Evolutionary conservation across 176 grass and related monocot genomes (phyloP).

Genomic region (Carex parvula): DNA sequence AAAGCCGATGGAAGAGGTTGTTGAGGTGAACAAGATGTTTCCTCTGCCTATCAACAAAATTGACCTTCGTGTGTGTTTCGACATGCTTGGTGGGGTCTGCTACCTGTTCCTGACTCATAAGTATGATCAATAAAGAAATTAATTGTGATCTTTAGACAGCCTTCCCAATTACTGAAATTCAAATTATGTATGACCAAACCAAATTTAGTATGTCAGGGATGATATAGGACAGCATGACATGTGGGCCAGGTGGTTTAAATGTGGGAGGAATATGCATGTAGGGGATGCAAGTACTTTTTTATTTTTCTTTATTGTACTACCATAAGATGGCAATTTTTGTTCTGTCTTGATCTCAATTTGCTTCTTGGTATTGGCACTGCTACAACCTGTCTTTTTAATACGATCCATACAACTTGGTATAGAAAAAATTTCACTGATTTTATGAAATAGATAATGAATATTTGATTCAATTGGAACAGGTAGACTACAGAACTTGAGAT

Average conservation of each 20-base stretch:
- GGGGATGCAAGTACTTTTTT: slow-evolving; percentile 49
- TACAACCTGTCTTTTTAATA: neutral
- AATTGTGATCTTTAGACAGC: slow-evolving; percentile 18
- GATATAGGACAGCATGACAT: slow-evolving; percentile 58
- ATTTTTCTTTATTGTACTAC: neutral
- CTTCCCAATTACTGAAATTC: neutral
- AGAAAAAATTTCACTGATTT: neutral
- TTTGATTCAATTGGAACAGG: slow-evolving; percentile 35
- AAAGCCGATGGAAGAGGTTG: slow-evolving; percentile 51
- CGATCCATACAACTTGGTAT: neutral
- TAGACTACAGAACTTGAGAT: slow-evolving; percentile 47
- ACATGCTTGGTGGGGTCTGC: slow-evolving; percentile 65
- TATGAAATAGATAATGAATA: neutral
- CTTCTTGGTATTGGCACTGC: neutral
- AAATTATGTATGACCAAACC: neutral
- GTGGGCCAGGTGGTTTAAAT: slow-evolving; percentile 59
- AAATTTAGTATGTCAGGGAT: slow-evolving; percentile 30
- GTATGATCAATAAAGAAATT: slow-evolving; percentile 33
- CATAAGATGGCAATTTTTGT: neutral
- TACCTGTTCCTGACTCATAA: slow-evolving; percentile 88
- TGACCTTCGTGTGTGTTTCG: slow-evolving; percentile 39
- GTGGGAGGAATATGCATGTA: slow-evolving; percentile 66
- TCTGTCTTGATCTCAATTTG: too few relatives aligned
- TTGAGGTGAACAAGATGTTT: slow-evolving; percentile 72
- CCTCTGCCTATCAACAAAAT: slow-evolving; percentile 55